Conservation (phyloP, 164 flowering plant genomes). For the Cinnamomum micranthum region DNA sequence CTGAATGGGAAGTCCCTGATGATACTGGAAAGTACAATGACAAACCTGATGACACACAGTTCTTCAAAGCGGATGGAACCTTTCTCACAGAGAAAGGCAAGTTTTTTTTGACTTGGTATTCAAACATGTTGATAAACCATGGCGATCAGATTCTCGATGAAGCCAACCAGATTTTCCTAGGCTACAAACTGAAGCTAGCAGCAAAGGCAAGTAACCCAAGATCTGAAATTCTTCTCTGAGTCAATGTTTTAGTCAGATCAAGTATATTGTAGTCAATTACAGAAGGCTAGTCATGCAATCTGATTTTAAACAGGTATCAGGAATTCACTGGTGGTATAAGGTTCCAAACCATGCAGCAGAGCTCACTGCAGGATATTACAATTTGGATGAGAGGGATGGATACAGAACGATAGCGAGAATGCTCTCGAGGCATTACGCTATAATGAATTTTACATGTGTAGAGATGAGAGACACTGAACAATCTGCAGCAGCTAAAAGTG, state of each 20-base stretch:
- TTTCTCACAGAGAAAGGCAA: slow-evolving; percentile 67
- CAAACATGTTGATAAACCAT: slow-evolving; percentile 58
- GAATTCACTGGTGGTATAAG: slow-evolving; percentile 90
- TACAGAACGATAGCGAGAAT: slow-evolving; percentile 80
- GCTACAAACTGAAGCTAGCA: slow-evolving; percentile 66
- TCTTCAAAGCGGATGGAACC: slow-evolving; percentile 59
- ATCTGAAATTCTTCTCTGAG: background rate
- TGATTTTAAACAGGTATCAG: slow-evolving; percentile 52
- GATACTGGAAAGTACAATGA: slow-evolving; percentile 75
- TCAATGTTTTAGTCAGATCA: background rate
- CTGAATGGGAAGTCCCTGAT: slow-evolving; percentile 77
- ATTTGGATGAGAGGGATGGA: slow-evolving; percentile 68
- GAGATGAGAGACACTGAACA: slow-evolving; percentile 84
- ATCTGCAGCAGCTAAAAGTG: slow-evolving; percentile 45
- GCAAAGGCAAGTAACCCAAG: slow-evolving; percentile 46
- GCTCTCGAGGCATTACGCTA: slow-evolving; percentile 62
- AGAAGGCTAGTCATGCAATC: background rate
- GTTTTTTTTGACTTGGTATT: slow-evolving; percentile 89
- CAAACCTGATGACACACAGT: slow-evolving; percentile 59
- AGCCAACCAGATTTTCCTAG: slow-evolving; percentile 66
- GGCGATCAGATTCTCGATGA: slow-evolving; percentile 86
- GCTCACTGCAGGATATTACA: slow-evolving; percentile 78
- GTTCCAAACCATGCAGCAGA: slow-evolving; percentile 69
- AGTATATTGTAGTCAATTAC: no score
- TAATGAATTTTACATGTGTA: slow-evolving; percentile 76